A percentile compares a stretch with the other conserved stretches of the same genome.
These are phyloP conservation scores for Stagonosporopsis rhizophila DNA, from an alignment of 2,329 filamentous ascomycete species.

Conservation along the genomic window DNA sequence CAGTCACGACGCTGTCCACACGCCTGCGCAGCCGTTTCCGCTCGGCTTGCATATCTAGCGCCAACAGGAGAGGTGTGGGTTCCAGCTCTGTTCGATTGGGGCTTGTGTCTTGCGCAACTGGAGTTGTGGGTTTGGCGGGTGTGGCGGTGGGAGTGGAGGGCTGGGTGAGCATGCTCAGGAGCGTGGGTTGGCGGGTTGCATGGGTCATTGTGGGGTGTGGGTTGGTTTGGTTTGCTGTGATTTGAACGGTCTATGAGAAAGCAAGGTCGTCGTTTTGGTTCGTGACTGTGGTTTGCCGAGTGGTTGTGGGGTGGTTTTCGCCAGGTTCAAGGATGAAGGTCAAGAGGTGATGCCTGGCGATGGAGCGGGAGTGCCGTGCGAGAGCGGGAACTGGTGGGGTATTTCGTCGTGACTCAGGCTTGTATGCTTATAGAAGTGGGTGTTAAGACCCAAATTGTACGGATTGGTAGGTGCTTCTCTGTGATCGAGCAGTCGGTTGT, in stretches of 20 bases:
- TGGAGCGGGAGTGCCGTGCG: neutral
- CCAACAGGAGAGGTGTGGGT: conserved; percentile 12
- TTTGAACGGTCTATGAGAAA: too few relatives aligned
- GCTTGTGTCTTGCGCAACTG: neutral
- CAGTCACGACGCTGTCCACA: conserved; percentile 6
- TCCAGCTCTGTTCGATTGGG: conserved; percentile 9
- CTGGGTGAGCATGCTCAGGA: conserved; percentile 16
- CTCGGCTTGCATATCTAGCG: conserved; percentile 17
- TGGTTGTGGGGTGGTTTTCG: neutral
- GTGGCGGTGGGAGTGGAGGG: neutral
- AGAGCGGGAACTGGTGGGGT: neutral
- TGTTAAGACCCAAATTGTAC: neutral
- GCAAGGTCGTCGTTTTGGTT: too few relatives aligned
- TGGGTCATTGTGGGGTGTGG: conserved; percentile 3
- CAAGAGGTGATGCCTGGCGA: neutral
- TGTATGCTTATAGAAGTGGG: neutral
- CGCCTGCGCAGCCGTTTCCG: conserved; percentile 2
- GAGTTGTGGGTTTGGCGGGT: neutral
- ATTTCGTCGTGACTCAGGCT: neutral
- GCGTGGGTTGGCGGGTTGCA: conserved; percentile 13
- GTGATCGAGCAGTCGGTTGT: neutral
- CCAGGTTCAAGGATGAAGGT: neutral
- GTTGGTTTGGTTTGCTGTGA: neutral
- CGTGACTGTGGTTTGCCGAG: neutral
- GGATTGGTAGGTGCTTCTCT: neutral